Conservation (phyloP, 169 alveolate genomes). For the Toxoplasma gondii region DNA sequence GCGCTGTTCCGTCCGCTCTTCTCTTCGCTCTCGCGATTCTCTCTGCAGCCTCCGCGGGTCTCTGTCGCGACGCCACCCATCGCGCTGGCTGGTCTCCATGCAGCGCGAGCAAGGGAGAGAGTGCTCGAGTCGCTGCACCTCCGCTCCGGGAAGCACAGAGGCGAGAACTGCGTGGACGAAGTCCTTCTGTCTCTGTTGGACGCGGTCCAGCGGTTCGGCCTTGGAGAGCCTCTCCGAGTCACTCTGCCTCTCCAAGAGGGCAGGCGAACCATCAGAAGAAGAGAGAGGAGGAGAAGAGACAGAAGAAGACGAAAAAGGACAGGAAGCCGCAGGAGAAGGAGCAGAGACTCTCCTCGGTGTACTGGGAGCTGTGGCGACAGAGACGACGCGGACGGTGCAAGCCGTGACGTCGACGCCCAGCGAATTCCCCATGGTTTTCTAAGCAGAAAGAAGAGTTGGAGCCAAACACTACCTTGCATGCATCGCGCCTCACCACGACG, state of each 20-base stretch:
- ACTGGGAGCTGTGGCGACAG: not conserved
- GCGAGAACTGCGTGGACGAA: not conserved
- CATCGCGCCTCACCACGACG: not conserved
- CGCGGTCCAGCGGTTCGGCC: not conserved
- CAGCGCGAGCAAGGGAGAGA: not conserved
- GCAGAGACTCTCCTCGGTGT: not conserved
- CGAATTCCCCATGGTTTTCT: not conserved
- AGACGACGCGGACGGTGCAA: slow-evolving; percentile 27
- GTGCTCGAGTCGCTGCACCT: not conserved
- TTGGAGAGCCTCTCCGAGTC: too few species aligned
- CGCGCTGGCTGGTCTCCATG: too few species aligned
- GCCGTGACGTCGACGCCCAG: slow-evolving; percentile 37
- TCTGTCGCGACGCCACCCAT: not conserved
- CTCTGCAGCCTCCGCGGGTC: not conserved
- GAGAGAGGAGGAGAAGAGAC: not conserved
- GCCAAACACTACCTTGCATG: too few species aligned
- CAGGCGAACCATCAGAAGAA: not conserved
- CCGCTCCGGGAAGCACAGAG: not conserved
- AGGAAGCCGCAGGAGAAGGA: not conserved
- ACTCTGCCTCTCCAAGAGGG: not conserved
- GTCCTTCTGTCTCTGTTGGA: not conserved
- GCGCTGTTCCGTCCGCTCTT: not conserved
- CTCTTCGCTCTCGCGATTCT: not conserved
- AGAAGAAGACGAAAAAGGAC: not conserved
- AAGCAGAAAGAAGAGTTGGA: too few species aligned